Percentiles rank a stretch among this genome's conserved stretches.
These are phyloP conservation scores for Fusarium protoensiforme DNA, from an alignment of 2,329 filamentous ascomycete genomes.

Conservation along the genomic window DNA sequence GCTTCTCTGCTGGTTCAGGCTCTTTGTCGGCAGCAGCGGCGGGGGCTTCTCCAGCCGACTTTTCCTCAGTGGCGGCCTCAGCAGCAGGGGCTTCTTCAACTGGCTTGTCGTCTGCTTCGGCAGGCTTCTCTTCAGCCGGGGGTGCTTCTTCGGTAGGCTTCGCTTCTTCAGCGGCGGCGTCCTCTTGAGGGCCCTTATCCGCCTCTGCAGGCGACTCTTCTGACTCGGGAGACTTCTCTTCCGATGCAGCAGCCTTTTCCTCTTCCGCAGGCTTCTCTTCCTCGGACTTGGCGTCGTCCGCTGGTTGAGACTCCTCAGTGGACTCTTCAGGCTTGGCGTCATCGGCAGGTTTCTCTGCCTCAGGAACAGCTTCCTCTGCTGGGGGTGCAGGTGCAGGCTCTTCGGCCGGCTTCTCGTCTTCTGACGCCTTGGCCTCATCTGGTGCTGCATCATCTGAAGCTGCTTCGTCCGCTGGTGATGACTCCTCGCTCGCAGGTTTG, in stretches of 20 bases:
- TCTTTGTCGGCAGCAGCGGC: neutral
- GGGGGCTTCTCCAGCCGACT: neutral
- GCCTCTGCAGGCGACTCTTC: neutral
- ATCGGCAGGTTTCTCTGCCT: slow-evolving; percentile 8
- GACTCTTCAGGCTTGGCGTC: slow-evolving; percentile 1
- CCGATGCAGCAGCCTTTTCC: neutral
- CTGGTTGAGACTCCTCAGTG: neutral
- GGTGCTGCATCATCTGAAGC: neutral
- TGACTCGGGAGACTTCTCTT: neutral
- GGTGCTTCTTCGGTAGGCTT: slow-evolving; percentile 1
- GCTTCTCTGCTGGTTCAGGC: neutral
- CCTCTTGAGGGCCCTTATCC: neutral
- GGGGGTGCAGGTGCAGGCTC: neutral
- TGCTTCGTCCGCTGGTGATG: neutral
- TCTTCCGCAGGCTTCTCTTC: neutral
- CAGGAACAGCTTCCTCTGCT: neutral
- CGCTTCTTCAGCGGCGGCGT: neutral
- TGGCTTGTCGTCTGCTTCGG: neutral
- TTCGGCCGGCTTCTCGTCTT: slow-evolving; percentile 1
- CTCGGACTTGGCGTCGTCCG: slow-evolving; percentile 2
- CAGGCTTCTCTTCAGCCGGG: slow-evolving; percentile 4
- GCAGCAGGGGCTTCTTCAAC: slow-evolving; percentile 17
- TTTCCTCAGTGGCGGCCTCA: slow-evolving; percentile 4
- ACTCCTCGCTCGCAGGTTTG: neutral
- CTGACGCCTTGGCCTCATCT: neutral